phyloP scores from a whole-genome alignment of 352 stramenopile species.

The Phytophthora constricta region DNA sequence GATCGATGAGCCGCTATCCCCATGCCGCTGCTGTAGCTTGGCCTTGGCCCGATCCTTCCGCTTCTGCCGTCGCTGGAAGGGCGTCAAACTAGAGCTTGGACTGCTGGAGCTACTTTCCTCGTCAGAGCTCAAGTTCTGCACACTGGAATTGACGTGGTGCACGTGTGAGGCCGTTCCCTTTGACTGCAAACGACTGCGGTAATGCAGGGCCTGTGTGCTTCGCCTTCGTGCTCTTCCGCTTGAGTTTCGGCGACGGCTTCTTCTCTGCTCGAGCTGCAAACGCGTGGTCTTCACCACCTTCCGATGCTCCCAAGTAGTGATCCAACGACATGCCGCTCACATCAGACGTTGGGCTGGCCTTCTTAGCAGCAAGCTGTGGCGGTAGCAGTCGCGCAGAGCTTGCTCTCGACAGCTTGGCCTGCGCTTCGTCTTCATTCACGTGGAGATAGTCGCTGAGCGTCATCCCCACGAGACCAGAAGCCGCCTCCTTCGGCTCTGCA shows the following conservation, averaged over 20 bases:
- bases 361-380: slow-evolving; percentile 29
- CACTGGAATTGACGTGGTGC: slow-evolving; percentile 3
- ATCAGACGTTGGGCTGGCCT: slow-evolving; percentile 21
- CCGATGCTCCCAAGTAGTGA: slow-evolving; percentile 56
- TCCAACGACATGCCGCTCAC: slow-evolving; percentile 72
- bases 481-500: slow-evolving; percentile 25
- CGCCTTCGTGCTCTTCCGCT: slow-evolving; percentile 42
- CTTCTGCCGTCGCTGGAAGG: slow-evolving; percentile 56
- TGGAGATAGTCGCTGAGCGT: slow-evolving; percentile 72
- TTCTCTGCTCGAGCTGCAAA: slow-evolving; percentile 20
- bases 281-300: slow-evolving; percentile 9
- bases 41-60: slow-evolving; percentile 52
- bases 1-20: slow-evolving; percentile 25
- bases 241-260: slow-evolving; percentile 38
- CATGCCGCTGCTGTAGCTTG: slow-evolving; percentile 50
- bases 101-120: slow-evolving; percentile 27
- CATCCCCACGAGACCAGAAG: slow-evolving; percentile 46
- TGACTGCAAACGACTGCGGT: slow-evolving; percentile 33
- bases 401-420: slow-evolving; percentile 25
- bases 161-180: slow-evolving; percentile 28
- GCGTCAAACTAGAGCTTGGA: slow-evolving; percentile 42
- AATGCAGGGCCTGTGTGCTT: slow-evolving; percentile 19
- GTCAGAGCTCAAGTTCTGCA: slow-evolving; percentile 30
- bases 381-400: slow-evolving; percentile 15
- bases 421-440: slow-evolving; percentile 35